Evolutionary conservation across 2,329 filamentous ascomycete genomes (phyloP).

Genomic region (Fusarium virguliforme): DNA sequence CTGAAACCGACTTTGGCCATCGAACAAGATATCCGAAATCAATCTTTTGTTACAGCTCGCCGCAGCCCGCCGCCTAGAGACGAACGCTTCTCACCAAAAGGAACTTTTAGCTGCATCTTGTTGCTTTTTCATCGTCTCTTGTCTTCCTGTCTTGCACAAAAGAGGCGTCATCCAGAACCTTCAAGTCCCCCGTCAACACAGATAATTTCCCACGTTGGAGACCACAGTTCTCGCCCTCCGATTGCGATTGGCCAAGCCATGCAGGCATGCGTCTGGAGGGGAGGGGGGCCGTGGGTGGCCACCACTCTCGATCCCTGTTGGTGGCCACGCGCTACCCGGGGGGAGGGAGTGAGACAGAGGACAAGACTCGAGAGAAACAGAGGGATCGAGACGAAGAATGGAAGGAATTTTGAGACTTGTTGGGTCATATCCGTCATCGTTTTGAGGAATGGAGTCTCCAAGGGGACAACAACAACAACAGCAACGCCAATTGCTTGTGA

Average conservation of each 20-base stretch:
- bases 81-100: not conserved
- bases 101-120: slow-evolving; percentile 2
- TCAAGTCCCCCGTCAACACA: slow-evolving; percentile 35
- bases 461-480: slow-evolving; percentile 12
- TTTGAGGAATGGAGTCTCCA: slow-evolving; percentile 33
- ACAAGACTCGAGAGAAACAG: slow-evolving; percentile 18
- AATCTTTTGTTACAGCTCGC: not conserved
- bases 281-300: too few relatives aligned
- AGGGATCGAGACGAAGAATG: slow-evolving; percentile 20
- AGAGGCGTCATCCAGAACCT: slow-evolving; percentile 15
- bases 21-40: not conserved
- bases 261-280: not conserved
- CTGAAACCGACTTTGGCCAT: not conserved
- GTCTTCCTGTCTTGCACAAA: slow-evolving; percentile 2
- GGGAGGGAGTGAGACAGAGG: slow-evolving; percentile 15
- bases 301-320: slow-evolving; percentile 20
- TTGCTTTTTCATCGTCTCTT: slow-evolving; percentile 28
- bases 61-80: not conserved
- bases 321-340: slow-evolving; percentile 18
- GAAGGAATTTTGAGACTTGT: slow-evolving; percentile 32
- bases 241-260: slow-evolving; percentile 39
- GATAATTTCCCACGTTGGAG: slow-evolving; percentile 50
- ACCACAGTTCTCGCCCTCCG: slow-evolving; percentile 21
- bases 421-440: slow-evolving; percentile 13
- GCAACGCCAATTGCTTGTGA: not conserved